phyloP scores from a whole-genome alignment of 768 basidiomycete genomes.

The Trametes punicea region DNA sequence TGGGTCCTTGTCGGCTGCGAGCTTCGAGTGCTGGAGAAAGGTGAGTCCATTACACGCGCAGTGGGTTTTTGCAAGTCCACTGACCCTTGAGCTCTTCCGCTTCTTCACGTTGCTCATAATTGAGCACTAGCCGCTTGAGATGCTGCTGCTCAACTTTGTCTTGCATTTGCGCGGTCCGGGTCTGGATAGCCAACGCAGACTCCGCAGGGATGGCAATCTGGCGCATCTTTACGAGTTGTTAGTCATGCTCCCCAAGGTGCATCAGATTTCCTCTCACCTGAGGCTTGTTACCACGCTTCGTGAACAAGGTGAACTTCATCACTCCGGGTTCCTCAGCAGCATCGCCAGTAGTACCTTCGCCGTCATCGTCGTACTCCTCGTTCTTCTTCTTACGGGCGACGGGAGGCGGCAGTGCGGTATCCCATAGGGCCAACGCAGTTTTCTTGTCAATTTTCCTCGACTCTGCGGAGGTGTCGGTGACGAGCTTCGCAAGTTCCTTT shows the following conservation, averaged over 20 bases:
- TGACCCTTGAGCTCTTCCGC: constrained; percentile 77
- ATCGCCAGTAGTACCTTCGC: constrained; percentile 31
- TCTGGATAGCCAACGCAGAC: constrained; percentile 87
- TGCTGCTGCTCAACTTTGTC: constrained; percentile 97
- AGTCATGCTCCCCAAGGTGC: not conserved
- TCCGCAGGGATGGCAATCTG: constrained; percentile 85
- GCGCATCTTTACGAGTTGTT: constrained; percentile 53
- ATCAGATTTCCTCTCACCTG: constrained; percentile 49
- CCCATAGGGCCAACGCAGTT: constrained; percentile 84
- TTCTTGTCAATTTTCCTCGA: constrained; percentile 86
- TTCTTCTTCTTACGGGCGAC: constrained; percentile 60
- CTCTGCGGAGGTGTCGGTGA: constrained; percentile 83
- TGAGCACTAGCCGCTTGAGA: constrained; percentile 88
- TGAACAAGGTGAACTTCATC: constrained; percentile 92
- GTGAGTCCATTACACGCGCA: too few species aligned
- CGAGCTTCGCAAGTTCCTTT: constrained; percentile 92
- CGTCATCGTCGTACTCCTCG: constrained; percentile 58
- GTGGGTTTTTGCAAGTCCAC: too few species aligned
- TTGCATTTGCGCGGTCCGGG: constrained; percentile 85
- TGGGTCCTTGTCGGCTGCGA: constrained; percentile 60
- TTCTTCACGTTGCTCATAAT: constrained; percentile 89
- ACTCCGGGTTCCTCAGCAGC: constrained; percentile 36
- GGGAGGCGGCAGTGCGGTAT: constrained; percentile 75
- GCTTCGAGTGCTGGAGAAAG: constrained; percentile 55
- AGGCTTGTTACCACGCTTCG: constrained; percentile 91